Conservation (phyloP, 331 rosid species). For the Malus hybrid region DNA sequence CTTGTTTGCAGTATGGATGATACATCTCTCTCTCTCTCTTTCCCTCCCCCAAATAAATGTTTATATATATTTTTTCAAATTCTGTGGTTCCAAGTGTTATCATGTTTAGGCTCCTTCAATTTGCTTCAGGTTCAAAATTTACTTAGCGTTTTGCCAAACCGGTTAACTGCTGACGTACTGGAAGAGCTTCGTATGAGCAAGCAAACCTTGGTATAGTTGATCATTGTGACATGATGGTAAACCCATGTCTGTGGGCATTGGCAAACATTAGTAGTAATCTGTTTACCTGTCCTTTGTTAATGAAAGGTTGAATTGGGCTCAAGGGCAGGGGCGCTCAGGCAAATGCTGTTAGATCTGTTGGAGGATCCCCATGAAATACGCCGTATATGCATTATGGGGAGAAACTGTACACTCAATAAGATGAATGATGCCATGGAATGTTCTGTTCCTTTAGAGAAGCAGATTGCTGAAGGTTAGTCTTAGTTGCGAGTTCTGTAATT, state of each 20-base stretch:
- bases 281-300: neutral
- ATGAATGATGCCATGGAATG: constrained; percentile 54
- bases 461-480: constrained; percentile 77
- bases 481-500: constrained; percentile 5
- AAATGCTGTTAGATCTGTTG: constrained; percentile 90
- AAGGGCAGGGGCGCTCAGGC: constrained; percentile 95
- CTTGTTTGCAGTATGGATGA: neutral
- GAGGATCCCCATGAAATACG: constrained; percentile 91
- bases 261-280: neutral
- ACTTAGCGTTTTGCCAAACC: constrained; percentile 81
- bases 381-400: constrained; percentile 84
- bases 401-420: constrained; percentile 64
- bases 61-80: too few species aligned
- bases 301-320: constrained; percentile 93
- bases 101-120: neutral
- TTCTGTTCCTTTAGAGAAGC: constrained; percentile 68
- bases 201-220: constrained; percentile 72
- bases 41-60: too few species aligned
- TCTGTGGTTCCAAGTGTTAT: neutral
- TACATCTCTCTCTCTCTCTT: too few species aligned
- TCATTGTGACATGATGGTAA: neutral
- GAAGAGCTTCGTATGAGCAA: constrained; percentile 98
- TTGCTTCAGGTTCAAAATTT: constrained; percentile 71
- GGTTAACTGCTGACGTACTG: constrained; percentile 76
- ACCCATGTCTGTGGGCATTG: constrained; percentile 6